These are phyloP conservation scores for Thecamonas trahens DNA, from an alignment of 78 protist genomes.

Conservation along the genomic window DNA sequence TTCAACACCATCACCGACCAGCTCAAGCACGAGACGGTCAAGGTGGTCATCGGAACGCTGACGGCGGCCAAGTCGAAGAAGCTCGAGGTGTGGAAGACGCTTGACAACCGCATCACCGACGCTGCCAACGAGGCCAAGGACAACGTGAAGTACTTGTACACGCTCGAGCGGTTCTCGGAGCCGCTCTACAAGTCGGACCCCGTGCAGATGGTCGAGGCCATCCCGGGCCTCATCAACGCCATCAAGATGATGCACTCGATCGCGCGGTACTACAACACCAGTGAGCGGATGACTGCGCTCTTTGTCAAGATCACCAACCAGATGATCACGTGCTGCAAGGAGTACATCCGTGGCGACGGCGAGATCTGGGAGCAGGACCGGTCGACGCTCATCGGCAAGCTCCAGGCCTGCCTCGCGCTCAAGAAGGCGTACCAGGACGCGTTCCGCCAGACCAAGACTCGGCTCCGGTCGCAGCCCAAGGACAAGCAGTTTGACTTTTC, in stretches of 20 bases:
- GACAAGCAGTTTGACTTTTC: slow-evolving; percentile 56
- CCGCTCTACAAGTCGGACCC: slow-evolving; percentile 64
- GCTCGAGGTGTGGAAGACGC: slow-evolving; percentile 14
- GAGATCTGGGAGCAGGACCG: slow-evolving; percentile 41
- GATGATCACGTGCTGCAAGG: slow-evolving; percentile 61
- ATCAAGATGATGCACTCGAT: slow-evolving; percentile 61
- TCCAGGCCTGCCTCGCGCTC: slow-evolving; percentile 18
- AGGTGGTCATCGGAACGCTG: slow-evolving; percentile 29
- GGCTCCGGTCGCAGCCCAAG: slow-evolving; percentile 27
- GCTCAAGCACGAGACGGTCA: slow-evolving; percentile 4
- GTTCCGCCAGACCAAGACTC: slow-evolving; percentile 1
- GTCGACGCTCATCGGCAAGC: neutral
- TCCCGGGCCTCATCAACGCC: slow-evolving; percentile 58
- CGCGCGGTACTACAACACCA: slow-evolving; percentile 67
- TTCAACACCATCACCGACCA: slow-evolving; percentile 45
- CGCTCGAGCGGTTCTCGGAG: slow-evolving; percentile 55
- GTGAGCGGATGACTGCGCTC: slow-evolving; percentile 65
- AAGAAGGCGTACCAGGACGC: slow-evolving; percentile 32
- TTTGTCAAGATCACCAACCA: slow-evolving; percentile 78
- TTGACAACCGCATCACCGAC: slow-evolving; percentile 42
- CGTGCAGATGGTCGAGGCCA: slow-evolving; percentile 17
- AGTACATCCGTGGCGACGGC: slow-evolving; percentile 2
- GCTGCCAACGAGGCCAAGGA: slow-evolving; percentile 73
- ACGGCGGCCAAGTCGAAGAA: slow-evolving; percentile 17
- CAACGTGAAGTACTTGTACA: slow-evolving; percentile 65